These are phyloP conservation scores for Lasiosphaeria miniovina DNA, from an alignment of 495 filamentous ascomycete genomes.

Conservation along the genomic window DNA sequence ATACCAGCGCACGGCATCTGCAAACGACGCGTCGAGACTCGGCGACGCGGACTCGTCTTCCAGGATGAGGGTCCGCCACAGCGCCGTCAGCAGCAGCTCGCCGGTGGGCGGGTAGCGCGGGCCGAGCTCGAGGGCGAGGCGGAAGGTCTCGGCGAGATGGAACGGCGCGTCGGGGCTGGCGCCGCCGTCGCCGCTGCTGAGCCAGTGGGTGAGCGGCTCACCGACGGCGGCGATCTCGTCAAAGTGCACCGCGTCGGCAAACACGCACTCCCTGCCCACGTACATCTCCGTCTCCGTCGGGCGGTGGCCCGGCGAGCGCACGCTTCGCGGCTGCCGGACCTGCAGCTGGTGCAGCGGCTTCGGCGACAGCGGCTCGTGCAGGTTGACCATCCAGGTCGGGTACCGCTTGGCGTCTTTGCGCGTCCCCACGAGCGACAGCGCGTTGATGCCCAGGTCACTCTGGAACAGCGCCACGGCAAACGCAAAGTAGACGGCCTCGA, in stretches of 20 bases:
- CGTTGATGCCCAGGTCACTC: not conserved
- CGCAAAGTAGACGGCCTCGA: constrained; percentile 4
- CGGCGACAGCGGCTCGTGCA: not conserved
- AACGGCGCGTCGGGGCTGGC: not conserved
- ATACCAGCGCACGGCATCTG: not conserved
- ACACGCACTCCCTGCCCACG: not conserved
- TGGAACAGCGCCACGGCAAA: not conserved
- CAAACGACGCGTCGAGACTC: not conserved
- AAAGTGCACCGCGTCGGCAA: not conserved
- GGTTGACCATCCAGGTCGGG: not conserved
- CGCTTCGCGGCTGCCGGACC: not conserved
- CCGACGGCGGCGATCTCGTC: not conserved
- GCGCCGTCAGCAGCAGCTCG: not conserved
- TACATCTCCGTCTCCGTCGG: not conserved
- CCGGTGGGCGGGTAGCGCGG: not conserved
- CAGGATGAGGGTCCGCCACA: not conserved
- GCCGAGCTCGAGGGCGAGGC: not conserved
- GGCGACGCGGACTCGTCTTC: not conserved
- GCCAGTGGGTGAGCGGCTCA: not conserved
- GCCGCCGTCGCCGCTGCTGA: not conserved
- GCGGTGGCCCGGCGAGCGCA: not conserved
- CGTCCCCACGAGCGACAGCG: not conserved
- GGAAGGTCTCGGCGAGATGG: not conserved
- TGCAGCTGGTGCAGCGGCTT: not conserved
- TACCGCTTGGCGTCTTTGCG: not conserved